Evolutionary conservation across 2,329 filamentous ascomycete species (phyloP).

Genomic region (Huntiella decipiens): DNA sequence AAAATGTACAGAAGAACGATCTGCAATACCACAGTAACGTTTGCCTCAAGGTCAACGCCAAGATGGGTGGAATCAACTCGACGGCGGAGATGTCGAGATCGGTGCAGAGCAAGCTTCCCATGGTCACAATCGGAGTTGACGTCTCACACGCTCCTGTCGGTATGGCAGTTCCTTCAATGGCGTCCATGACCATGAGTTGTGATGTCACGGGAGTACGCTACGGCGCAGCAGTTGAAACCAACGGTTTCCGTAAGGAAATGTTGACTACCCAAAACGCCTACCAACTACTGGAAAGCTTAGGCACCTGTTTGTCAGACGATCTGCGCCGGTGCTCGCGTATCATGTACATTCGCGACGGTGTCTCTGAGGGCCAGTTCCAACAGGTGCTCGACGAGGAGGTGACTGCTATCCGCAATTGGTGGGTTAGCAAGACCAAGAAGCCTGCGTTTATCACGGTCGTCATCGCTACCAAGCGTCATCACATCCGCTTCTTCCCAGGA

Average conservation of each 20-base stretch:
- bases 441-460: constrained; percentile 61
- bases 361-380: constrained; percentile 68
- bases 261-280: constrained; percentile 48
- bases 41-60: constrained; percentile 90
- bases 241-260: constrained; percentile 67
- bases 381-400: constrained; percentile 70
- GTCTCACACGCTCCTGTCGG: constrained; percentile 70
- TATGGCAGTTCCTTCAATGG: constrained; percentile 50
- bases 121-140: constrained; percentile 78
- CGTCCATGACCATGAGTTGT: constrained; percentile 68
- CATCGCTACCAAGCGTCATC: constrained; percentile 82
- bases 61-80: constrained; percentile 68
- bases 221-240: constrained; percentile 61
- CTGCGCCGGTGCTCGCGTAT: constrained; percentile 21
- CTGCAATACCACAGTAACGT: constrained; percentile 87
- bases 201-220: constrained; percentile 58
- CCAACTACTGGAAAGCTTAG: constrained; percentile 43
- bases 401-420: constrained; percentile 42
- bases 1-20: constrained; percentile 28
- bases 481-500: constrained; percentile 76
- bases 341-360: constrained; percentile 86
- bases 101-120: constrained; percentile 17
- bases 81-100: constrained; percentile 19
- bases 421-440: constrained; percentile 24
- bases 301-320: constrained; percentile 26